Evolutionary conservation across 176 grass and related monocot species (phyloP).

Genomic region (Juncus inflexus): DNA sequence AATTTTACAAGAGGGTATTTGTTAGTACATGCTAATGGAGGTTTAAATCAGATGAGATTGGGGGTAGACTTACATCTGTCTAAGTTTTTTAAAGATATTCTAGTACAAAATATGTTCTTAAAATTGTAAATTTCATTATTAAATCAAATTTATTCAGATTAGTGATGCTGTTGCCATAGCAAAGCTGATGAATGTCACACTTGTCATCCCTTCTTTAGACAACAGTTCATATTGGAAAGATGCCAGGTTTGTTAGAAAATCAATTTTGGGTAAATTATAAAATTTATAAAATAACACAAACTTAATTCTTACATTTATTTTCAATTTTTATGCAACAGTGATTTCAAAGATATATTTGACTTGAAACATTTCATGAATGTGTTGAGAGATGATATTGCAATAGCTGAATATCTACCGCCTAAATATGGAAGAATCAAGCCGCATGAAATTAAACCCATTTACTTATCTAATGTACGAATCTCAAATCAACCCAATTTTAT

Average conservation of each 20-base stretch:
- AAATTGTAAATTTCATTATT: background rate
- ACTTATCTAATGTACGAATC: constrained; percentile 57
- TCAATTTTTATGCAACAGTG: constrained; percentile 16
- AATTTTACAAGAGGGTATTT: constrained; percentile 15
- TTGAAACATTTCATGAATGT: constrained; percentile 45
- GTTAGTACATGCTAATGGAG: constrained; percentile 12
- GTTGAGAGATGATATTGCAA: constrained; percentile 48
- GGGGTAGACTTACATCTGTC: background rate
- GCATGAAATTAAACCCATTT: constrained; percentile 43
- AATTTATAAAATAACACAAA: background rate
- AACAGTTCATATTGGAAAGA: constrained; percentile 21
- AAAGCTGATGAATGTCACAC: constrained; percentile 22
- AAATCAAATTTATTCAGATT: constrained; percentile 12
- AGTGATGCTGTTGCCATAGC: constrained; percentile 25
- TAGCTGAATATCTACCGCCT: constrained; percentile 51
- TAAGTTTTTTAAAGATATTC: background rate
- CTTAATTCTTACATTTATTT: background rate
- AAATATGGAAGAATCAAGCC: constrained; percentile 36
- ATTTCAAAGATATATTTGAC: constrained; percentile 71
- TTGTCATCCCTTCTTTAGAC: constrained; percentile 16
- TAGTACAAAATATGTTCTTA: background rate
- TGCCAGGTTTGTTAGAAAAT: background rate
- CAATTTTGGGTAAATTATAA: background rate
- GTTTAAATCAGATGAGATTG: constrained; percentile 25
- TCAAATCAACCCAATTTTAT: constrained; percentile 2